Percentiles rank a stretch among this genome's conserved stretches.
Conservation (phyloP, 129 eudicot species). For the Helichrysum umbraculigerum region DNA sequence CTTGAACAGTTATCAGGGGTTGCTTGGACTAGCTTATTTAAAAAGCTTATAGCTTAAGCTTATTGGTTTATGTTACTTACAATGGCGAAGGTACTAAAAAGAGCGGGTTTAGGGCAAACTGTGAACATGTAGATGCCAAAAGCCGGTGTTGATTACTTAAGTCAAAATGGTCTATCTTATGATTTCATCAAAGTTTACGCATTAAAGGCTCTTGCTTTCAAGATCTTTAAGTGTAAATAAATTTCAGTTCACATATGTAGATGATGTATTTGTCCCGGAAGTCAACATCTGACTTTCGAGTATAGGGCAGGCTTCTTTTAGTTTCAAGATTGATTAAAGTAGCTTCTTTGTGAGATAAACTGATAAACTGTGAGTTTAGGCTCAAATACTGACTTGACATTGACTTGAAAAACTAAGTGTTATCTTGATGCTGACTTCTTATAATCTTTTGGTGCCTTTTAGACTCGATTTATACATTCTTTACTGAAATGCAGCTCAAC, state of each 20-base stretch:
- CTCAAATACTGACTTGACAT: conserved; percentile 8
- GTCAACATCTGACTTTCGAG: not conserved
- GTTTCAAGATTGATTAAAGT: not conserved
- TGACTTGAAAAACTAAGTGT: not conserved
- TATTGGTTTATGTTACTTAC: not conserved
- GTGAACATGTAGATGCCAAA: not conserved
- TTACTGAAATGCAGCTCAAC: conserved; percentile 7
- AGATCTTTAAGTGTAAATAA: not conserved
- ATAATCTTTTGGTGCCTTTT: conserved; percentile 12
- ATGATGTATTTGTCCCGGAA: not conserved
- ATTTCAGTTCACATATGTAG: not conserved
- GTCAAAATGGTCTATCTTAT: not conserved
- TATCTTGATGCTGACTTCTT: conserved; percentile 25
- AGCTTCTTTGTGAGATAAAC: not conserved
- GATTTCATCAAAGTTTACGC: not conserved
- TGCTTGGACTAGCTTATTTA: not conserved
- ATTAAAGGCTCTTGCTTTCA: conserved; percentile 1
- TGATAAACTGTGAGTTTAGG: not conserved
- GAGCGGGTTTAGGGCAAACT: not conserved
- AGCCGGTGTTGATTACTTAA: not conserved
- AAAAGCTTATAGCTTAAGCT: not conserved
- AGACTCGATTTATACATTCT: conserved; percentile 7
- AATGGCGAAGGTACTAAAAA: not conserved
- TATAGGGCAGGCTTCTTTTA: not conserved
- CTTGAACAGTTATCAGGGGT: not conserved